These are phyloP conservation scores for Diplodia corticola DNA, from an alignment of 2,329 filamentous ascomycete genomes.

Conservation along the genomic window DNA sequence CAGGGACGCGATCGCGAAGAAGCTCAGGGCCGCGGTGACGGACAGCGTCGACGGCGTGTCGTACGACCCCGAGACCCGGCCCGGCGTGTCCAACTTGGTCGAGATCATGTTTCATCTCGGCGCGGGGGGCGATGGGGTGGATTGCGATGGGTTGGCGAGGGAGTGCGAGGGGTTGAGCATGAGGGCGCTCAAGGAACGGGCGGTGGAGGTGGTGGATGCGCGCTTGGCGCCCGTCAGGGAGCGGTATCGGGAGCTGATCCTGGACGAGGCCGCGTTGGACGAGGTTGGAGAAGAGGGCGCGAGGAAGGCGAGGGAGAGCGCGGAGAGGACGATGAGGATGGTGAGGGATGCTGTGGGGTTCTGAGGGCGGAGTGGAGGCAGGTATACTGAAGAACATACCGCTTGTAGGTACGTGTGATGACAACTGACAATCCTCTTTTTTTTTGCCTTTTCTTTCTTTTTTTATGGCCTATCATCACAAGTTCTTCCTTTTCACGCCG, in stretches of 20 bases:
- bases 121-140: conserved; percentile 33
- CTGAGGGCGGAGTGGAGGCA: background rate
- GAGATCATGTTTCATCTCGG: conserved; percentile 75
- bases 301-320: conserved; percentile 61
- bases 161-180: conserved; percentile 51
- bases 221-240: conserved; percentile 58
- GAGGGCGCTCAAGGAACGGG: conserved; percentile 62
- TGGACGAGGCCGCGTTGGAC: conserved; percentile 53
- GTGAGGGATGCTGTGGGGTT: conserved; percentile 18
- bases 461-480: too few relatives aligned
- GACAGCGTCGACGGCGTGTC: conserved; percentile 68
- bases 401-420: background rate
- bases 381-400: background rate
- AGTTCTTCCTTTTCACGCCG: background rate
- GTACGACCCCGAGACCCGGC: conserved; percentile 69
- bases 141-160: conserved; percentile 49
- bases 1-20: conserved; percentile 62
- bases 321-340: conserved; percentile 51
- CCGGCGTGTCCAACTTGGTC: conserved; percentile 85
- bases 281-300: conserved; percentile 61
- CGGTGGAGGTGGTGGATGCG: conserved; percentile 58
- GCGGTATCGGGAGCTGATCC: conserved; percentile 56
- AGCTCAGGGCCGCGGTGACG: conserved; percentile 73
- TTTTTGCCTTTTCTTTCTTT: too few relatives aligned
- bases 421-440: background rate